A percentile compares a stretch with the other conserved stretches of the same genome.
Evolutionary conservation across 2,329 filamentous ascomycete species (phyloP).

Genomic region (Passalora sequoiae): DNA sequence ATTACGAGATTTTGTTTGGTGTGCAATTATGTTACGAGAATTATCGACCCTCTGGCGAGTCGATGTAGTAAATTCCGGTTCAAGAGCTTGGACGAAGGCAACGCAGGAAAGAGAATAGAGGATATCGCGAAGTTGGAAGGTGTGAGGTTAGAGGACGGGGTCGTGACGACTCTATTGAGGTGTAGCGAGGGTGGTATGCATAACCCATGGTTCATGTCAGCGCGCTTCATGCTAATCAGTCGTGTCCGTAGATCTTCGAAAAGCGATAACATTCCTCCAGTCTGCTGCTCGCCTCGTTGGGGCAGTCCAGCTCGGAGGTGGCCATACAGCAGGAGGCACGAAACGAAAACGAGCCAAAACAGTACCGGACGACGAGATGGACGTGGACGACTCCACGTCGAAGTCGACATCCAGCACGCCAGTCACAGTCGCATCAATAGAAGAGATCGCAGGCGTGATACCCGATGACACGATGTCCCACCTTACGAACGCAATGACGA

Average conservation of each 20-base stretch:
- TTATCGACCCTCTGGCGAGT: constrained; percentile 91
- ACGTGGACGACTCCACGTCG: constrained; percentile 39
- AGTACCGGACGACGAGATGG: constrained; percentile 58
- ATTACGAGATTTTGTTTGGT: constrained; percentile 97
- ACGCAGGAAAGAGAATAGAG: constrained; percentile 71
- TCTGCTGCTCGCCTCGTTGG: constrained; percentile 86
- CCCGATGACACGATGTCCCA: constrained; percentile 66
- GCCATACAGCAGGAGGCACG: constrained; percentile 31
- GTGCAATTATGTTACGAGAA: constrained; percentile 97
- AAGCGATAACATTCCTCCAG: constrained; percentile 93
- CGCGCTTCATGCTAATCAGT: too few species aligned
- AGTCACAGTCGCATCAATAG: constrained; percentile 73
- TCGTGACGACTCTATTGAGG: constrained; percentile 74
- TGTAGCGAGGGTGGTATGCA: constrained; percentile 67
- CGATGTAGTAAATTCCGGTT: constrained; percentile 96
- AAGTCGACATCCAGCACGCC: constrained; percentile 19
- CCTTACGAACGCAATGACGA: constrained; percentile 66
- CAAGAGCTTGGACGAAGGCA: constrained; percentile 86
- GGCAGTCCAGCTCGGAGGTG: constrained; percentile 41
- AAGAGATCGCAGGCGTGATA: constrained; percentile 95
- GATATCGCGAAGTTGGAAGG: constrained; percentile 78
- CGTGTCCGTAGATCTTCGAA: constrained; percentile 74
- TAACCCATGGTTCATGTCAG: too few species aligned
- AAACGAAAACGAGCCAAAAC: constrained; percentile 46
- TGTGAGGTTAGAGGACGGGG: constrained; percentile 70